A percentile compares a stretch with the other conserved stretches of the same genome.
Evolutionary conservation across 331 rosid genomes (phyloP).

Genomic region (Cucumis variabilis): DNA sequence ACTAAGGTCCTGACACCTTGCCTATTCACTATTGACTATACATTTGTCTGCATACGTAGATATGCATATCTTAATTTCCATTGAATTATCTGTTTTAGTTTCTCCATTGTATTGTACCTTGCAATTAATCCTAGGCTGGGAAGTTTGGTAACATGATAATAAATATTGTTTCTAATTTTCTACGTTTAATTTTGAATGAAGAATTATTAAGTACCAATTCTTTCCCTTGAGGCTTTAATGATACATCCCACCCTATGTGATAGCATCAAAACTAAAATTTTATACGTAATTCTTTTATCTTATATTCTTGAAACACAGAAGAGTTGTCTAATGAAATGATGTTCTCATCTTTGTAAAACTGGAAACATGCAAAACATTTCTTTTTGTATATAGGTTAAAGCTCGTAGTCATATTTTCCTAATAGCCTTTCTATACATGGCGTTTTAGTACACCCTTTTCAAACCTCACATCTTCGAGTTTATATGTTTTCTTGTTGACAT

Average conservation of each 20-base stretch:
- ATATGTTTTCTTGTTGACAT: background rate
- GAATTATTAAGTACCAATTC: background rate
- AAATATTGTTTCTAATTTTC: background rate
- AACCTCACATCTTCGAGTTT: background rate
- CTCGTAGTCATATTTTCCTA: background rate
- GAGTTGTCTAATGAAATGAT: background rate
- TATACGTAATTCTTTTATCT: background rate
- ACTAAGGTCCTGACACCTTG: no score
- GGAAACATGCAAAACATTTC: background rate
- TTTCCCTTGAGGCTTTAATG: slow-evolving; percentile 11
- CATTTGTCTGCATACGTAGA: background rate
- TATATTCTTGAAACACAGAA: background rate
- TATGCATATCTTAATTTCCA: background rate
- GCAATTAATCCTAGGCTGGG: background rate
- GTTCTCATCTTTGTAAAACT: slow-evolving; percentile 1
- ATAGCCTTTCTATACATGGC: background rate
- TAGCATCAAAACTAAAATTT: background rate
- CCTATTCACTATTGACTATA: background rate
- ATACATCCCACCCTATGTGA: background rate
- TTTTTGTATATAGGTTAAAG: background rate
- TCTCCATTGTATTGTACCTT: background rate
- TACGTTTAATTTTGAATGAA: background rate
- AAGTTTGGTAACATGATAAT: background rate
- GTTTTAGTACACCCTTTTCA: background rate
- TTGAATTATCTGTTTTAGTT: background rate